Conservation (phyloP, 345 rosid species). For the Hibiscus trionum region DNA sequence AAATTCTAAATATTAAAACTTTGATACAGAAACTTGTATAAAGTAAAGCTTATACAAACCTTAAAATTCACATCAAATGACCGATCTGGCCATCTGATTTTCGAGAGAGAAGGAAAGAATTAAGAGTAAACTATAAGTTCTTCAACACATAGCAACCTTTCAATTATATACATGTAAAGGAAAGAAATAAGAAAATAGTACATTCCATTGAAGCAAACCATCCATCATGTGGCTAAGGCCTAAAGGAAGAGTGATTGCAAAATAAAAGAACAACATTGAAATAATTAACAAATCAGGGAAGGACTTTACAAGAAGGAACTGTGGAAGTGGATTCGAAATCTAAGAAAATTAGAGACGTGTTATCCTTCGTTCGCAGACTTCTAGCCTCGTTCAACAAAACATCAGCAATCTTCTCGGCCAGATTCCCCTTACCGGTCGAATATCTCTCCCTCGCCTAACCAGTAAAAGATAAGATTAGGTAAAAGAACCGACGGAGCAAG, state of each 20-base stretch:
- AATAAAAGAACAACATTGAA: background rate
- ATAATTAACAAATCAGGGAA: background rate
- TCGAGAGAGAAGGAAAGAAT: too few species aligned
- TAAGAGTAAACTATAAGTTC: background rate
- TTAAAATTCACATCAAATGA: too few species aligned
- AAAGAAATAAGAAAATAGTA: background rate
- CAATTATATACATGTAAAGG: background rate
- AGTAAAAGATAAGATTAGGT: background rate
- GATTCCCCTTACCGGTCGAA: conserved; percentile 27
- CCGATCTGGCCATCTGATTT: too few species aligned
- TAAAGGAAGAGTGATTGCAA: background rate
- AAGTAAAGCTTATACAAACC: too few species aligned
- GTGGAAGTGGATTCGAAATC: conserved; percentile 34
- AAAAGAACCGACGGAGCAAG: background rate
- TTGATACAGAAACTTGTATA: too few species aligned
- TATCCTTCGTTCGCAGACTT: conserved; percentile 81
- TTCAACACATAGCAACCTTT: background rate
- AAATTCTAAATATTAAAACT: too few species aligned
- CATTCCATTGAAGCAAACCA: background rate
- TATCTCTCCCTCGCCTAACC: conserved; percentile 51
- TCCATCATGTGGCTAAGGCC: background rate
- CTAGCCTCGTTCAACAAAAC: conserved; percentile 74
- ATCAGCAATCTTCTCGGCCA: conserved; percentile 68
- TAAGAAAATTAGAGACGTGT: conserved; percentile 80
- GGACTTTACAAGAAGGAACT: background rate